Evolutionary conservation across 1,284 basidiomycete species (phyloP).

Genomic region (Trichosporon inkin): DNA sequence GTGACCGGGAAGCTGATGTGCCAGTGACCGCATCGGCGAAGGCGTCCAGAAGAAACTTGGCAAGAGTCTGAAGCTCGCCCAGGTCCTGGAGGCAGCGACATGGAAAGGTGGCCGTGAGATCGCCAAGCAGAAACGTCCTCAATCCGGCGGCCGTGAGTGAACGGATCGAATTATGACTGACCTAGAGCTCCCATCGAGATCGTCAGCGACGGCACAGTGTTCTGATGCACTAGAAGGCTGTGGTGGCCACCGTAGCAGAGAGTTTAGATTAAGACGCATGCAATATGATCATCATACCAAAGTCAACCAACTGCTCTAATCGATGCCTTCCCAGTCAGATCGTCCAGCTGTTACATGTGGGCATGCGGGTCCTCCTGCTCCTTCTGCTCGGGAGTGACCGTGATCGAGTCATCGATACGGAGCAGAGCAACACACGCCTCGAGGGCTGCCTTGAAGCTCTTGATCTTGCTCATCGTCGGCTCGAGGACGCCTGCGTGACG

Average conservation of each 20-base stretch:
- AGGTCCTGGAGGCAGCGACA: constrained; percentile 87
- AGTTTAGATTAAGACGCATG: constrained; percentile 5
- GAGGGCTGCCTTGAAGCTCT: constrained; percentile 91
- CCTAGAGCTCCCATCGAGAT: constrained; percentile 35
- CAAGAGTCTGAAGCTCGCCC: constrained; percentile 62
- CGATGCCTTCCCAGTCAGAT: no score
- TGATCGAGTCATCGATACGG: constrained; percentile 78
- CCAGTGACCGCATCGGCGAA: constrained; percentile 73
- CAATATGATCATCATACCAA: constrained; percentile 6
- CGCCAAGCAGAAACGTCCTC: constrained; percentile 70
- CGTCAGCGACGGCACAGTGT: constrained; percentile 38
- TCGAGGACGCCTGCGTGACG: constrained; percentile 89
- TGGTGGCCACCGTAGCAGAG: not conserved
- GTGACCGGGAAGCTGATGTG: not conserved
- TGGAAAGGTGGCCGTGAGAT: constrained; percentile 95
- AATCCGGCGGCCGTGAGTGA: constrained; percentile 57
- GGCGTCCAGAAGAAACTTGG: constrained; percentile 62
- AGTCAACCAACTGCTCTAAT: not conserved
- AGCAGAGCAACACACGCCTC: constrained; percentile 94
- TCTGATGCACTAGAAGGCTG: constrained; percentile 16
- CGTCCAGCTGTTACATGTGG: constrained; percentile 47
- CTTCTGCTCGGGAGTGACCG: constrained; percentile 61
- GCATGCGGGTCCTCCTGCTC: constrained; percentile 63
- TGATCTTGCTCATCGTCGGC: constrained; percentile 95
- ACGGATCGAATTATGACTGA: not conserved